A percentile compares a stretch with the other conserved stretches of the same genome.
Conservation (phyloP, 2,329 filamentous ascomycete genomes). For the Ophiosphaerella korrae region DNA sequence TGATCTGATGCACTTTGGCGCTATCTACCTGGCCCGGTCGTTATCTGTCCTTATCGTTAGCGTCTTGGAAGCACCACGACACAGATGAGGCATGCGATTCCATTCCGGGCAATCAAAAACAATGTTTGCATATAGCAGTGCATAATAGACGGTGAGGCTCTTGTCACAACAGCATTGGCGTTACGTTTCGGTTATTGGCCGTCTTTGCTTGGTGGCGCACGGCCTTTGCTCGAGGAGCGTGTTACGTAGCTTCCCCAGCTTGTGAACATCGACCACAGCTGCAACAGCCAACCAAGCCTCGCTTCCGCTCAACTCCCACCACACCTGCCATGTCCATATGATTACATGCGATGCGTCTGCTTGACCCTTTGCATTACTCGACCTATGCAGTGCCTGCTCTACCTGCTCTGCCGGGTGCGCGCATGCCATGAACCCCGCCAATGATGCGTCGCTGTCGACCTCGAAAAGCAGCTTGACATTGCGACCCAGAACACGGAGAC, state of each 20-base stretch:
- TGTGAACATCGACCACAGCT: constrained; percentile 17
- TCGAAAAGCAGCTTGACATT: constrained; percentile 52
- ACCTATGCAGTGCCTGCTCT: constrained; percentile 46
- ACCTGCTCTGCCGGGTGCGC: constrained; percentile 39
- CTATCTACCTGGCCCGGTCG: constrained; percentile 1
- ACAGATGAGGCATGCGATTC: not conserved
- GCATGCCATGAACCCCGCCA: constrained; percentile 49
- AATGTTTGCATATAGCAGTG: constrained; percentile 3
- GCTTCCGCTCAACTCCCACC: constrained; percentile 8
- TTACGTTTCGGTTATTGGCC: constrained; percentile 12
- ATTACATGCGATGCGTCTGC: constrained; percentile 41
- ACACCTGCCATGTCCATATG: constrained; percentile 33
- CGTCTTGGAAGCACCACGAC: not conserved
- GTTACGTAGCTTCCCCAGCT: constrained; percentile 29
- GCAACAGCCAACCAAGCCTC: constrained; percentile 10
- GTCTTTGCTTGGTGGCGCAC: constrained; percentile 14
- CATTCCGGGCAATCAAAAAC: not conserved
- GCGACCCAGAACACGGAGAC: constrained; percentile 52
- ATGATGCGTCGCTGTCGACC: constrained; percentile 43
- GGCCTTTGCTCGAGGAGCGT: constrained; percentile 21
- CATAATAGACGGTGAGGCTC: not conserved
- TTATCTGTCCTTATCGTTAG: constrained; percentile 32
- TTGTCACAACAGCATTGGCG: constrained; percentile 6
- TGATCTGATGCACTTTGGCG: not conserved
- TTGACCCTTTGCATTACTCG: constrained; percentile 29